Percentiles rank a stretch among this genome's conserved stretches.
Conservation (phyloP, 2,329 filamentous ascomycete species). For the Coniochaeta hoffmannii region DNA sequence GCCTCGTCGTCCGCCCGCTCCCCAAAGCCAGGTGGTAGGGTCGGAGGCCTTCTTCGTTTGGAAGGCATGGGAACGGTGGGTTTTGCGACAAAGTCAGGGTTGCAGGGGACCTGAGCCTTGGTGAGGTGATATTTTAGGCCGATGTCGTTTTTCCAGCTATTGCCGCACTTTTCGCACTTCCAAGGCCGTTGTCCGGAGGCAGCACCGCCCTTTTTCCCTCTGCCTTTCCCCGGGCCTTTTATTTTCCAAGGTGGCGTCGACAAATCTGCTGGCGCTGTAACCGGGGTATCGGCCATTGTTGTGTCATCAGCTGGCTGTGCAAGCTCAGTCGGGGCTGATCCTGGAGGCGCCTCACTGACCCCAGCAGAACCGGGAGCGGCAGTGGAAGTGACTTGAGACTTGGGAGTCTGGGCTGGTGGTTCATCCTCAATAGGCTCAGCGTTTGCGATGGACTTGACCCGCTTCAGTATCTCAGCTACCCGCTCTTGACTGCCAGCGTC, state of each 20-base stretch:
- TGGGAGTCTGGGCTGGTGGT: not conserved
- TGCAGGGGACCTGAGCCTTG: conserved; percentile 47
- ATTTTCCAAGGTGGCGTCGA: not conserved
- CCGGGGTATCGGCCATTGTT: not conserved
- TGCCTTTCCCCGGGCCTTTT: conserved; percentile 7
- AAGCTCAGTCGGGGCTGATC: not conserved
- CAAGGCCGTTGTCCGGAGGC: conserved; percentile 22
- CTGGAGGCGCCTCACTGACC: not conserved
- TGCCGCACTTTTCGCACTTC: conserved; percentile 45
- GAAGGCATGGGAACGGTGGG: conserved; percentile 12
- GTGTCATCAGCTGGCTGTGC: not conserved
- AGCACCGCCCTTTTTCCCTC: conserved; percentile 5
- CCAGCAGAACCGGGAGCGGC: not conserved
- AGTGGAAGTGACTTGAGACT: not conserved
- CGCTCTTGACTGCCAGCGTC: conserved; percentile 5
- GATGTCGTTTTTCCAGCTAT: conserved; percentile 49
- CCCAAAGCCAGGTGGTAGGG: not conserved
- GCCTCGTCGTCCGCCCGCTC: not conserved
- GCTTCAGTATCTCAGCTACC: conserved; percentile 4
- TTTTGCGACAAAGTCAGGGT: conserved; percentile 34
- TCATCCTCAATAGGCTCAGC: not conserved
- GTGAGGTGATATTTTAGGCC: conserved; percentile 52
- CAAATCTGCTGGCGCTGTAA: not conserved
- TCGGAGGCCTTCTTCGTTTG: conserved; percentile 1
- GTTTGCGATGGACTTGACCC: not conserved